phyloP scores from a whole-genome alignment of 2,329 filamentous ascomycete genomes.

The Colletotrichum eremochloae region DNA sequence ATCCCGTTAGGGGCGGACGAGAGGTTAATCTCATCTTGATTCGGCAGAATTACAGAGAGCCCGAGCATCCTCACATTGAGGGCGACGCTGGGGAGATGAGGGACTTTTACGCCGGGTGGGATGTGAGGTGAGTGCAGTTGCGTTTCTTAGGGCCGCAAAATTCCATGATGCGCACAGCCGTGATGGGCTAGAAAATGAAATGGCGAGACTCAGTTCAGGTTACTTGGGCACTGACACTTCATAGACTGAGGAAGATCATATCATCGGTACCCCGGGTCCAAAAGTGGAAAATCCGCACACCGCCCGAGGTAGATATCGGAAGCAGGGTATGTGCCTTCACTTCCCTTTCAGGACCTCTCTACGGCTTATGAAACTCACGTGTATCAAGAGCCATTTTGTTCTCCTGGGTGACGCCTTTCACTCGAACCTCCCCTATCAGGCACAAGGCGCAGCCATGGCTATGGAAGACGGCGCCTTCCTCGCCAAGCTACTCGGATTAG shows the following conservation, averaged over 20 bases:
- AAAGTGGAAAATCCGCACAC: conserved; percentile 37
- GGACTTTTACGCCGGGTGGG: conserved; percentile 25
- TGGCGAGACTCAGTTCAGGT: too few relatives aligned
- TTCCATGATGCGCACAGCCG: neutral
- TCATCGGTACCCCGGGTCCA: conserved; percentile 23
- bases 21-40: conserved; percentile 33
- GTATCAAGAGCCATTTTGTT: conserved; percentile 31
- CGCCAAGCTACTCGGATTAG: conserved; percentile 47
- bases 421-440: conserved; percentile 46
- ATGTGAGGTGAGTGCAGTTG: conserved; percentile 19
- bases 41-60: neutral
- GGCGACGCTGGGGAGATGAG: conserved; percentile 34
- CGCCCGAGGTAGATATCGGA: conserved; percentile 1
- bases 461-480: conserved; percentile 47
- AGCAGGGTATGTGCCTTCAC: conserved; percentile 18
- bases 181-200: too few relatives aligned
- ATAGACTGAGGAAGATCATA: conserved; percentile 28
- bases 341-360: neutral
- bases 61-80: neutral
- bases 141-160: neutral
- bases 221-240: neutral
- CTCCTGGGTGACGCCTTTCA: conserved; percentile 41
- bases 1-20: conserved; percentile 23
- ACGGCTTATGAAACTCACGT: neutral
- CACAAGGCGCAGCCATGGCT: conserved; percentile 47